Conservation (phyloP, 2,329 filamentous ascomycete species). For the Xylaria sp. region DNA sequence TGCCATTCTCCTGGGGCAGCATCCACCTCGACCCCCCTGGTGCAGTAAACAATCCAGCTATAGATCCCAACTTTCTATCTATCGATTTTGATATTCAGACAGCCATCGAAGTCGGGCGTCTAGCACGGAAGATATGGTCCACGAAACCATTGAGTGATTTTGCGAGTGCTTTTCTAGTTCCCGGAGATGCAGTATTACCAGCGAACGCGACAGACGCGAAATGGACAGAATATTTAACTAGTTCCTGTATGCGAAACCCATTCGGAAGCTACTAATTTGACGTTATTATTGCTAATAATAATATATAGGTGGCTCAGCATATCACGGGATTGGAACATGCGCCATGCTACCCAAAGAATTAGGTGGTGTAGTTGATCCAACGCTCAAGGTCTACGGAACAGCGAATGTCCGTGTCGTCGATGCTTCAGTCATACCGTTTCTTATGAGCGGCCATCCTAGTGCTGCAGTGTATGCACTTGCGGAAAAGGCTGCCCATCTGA, state of each 20-base stretch:
- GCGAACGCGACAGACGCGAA: background rate
- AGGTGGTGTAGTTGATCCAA: conserved; percentile 1
- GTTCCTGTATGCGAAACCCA: background rate
- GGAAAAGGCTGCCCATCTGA: background rate
- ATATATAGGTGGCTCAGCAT: background rate
- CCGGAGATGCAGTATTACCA: background rate
- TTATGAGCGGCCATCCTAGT: background rate
- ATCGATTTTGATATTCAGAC: background rate
- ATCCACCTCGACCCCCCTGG: background rate
- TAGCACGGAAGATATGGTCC: background rate
- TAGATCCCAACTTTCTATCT: conserved; percentile 4
- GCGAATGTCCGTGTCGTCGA: background rate
- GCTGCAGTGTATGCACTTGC: conserved; percentile 4
- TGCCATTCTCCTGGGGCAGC: conserved; percentile 2
- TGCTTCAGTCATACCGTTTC: background rate
- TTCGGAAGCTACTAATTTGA: background rate
- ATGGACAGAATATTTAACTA: background rate
- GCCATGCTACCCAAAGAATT: conserved; percentile 1
- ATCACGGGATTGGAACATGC: background rate
- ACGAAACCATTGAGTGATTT: background rate
- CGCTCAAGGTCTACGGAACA: conserved; percentile 4
- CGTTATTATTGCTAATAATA: background rate
- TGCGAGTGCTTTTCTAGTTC: background rate
- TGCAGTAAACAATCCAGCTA: conserved; percentile 1
- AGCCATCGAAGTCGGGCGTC: background rate